Percentiles rank a stretch among this genome's conserved stretches.
Conservation (phyloP, 441 rosid species). For the Erysimum pusillum region DNA sequence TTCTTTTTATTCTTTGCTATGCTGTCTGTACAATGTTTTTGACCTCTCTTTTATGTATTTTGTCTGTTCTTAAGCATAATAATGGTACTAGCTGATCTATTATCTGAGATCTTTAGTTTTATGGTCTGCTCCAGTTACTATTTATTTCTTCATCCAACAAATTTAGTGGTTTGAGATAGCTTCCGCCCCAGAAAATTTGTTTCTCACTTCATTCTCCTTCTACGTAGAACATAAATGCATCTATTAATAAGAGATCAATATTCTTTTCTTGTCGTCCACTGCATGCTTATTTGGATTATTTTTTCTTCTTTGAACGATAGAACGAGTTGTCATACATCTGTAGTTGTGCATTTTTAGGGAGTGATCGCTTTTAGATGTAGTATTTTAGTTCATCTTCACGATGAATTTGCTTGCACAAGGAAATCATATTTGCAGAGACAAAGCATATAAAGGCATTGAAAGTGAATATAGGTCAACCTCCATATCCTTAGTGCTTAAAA, state of each 20-base stretch:
- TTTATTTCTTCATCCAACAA: slow-evolving; percentile 1
- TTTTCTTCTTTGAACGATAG: background rate
- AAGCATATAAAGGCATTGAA: slow-evolving; percentile 2
- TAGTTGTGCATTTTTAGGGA: background rate
- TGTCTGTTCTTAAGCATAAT: slow-evolving; percentile 23
- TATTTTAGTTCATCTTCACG: background rate
- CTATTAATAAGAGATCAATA: background rate
- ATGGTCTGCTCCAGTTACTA: slow-evolving; percentile 9
- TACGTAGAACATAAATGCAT: slow-evolving; percentile 1
- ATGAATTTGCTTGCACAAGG: slow-evolving; percentile 2
- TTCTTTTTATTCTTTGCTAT: slow-evolving; percentile 17
- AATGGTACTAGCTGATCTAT: slow-evolving; percentile 26
- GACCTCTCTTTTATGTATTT: slow-evolving; percentile 27
- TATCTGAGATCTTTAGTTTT: background rate
- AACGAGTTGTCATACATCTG: background rate
- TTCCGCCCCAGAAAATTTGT: background rate
- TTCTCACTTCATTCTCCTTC: background rate
- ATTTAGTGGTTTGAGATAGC: background rate
- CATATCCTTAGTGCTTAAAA: background rate
- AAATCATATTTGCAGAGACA: background rate
- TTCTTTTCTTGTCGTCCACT: slow-evolving; percentile 1
- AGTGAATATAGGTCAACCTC: background rate
- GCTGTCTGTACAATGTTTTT: slow-evolving; percentile 12
- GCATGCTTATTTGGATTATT: slow-evolving; percentile 18
- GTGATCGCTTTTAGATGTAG: background rate